phyloP scores from a whole-genome alignment of 2,329 filamentous ascomycete genomes.

The Botryotinia calthae region DNA sequence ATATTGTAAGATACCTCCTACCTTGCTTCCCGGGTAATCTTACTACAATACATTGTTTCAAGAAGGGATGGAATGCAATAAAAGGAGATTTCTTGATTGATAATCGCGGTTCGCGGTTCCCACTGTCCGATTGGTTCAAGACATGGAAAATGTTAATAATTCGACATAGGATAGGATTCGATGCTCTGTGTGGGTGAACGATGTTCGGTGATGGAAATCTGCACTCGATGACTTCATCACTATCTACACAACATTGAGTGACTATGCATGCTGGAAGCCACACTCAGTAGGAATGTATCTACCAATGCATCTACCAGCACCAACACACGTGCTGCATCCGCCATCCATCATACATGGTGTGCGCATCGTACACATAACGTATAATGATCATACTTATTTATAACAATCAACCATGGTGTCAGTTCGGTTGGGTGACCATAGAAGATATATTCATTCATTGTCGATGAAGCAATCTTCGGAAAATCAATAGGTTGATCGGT shows the following conservation, averaged over 20 bases:
- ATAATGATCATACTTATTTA: too few species aligned
- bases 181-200: neutral
- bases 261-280: neutral
- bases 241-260: neutral
- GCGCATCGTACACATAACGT: neutral
- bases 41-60: conserved; percentile 1
- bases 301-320: neutral
- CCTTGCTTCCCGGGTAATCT: neutral
- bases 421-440: neutral
- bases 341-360: neutral
- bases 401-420: neutral
- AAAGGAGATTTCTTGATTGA: neutral
- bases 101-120: neutral
- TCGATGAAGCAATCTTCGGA: neutral
- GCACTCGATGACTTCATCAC: conserved; percentile 2
- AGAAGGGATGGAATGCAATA: conserved; percentile 1
- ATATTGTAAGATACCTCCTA: neutral
- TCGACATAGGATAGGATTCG: neutral
- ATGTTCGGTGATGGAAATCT: neutral
- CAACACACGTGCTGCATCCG: neutral
- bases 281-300: neutral
- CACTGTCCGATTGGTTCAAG: neutral
- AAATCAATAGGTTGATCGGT: neutral
- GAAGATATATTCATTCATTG: neutral
- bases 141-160: neutral